Conservation (phyloP, 1,284 basidiomycete species). For the Ceratobasidium papillatum region DNA sequence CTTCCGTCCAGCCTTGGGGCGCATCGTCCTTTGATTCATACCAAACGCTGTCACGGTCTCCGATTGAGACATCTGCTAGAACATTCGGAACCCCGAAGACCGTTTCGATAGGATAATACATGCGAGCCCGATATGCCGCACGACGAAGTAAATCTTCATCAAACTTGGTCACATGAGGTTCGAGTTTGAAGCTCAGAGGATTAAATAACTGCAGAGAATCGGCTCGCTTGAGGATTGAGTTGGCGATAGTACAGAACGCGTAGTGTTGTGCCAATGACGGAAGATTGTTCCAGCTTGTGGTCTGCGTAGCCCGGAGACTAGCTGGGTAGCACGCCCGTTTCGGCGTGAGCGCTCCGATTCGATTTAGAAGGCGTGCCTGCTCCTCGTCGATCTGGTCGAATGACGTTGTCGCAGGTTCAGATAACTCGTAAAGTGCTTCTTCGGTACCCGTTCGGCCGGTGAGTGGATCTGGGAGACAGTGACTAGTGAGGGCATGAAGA, state of each 20-base stretch:
- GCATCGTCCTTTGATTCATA: neutral
- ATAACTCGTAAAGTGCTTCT: slow-evolving; percentile 54
- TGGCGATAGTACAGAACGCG: slow-evolving; percentile 45
- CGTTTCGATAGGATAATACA: slow-evolving; percentile 9
- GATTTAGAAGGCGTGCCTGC: slow-evolving; percentile 51
- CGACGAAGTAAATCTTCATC: neutral
- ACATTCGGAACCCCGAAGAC: neutral
- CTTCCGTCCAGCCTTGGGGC: neutral
- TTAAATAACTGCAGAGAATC: slow-evolving; percentile 6
- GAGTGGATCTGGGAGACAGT: too few relatives aligned
- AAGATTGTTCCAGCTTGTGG: slow-evolving; percentile 52
- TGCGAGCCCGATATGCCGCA: neutral
- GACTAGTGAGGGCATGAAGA: too few relatives aligned
- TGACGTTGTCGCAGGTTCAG: slow-evolving; percentile 54
- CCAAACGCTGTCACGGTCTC: neutral
- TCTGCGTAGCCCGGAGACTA: slow-evolving; percentile 55
- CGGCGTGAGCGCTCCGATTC: slow-evolving; percentile 54
- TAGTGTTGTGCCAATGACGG: slow-evolving; percentile 51
- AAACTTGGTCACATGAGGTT: neutral
- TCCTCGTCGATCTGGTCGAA: slow-evolving; percentile 52
- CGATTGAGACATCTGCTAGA: neutral
- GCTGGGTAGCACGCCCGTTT: slow-evolving; percentile 55
- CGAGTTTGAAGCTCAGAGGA: neutral
- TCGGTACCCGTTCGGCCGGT: too few relatives aligned
- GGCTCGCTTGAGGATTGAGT: slow-evolving; percentile 2